Evolutionary conservation across 2,329 filamentous ascomycete species (phyloP).

Genomic region (Stemphylium beticola): DNA sequence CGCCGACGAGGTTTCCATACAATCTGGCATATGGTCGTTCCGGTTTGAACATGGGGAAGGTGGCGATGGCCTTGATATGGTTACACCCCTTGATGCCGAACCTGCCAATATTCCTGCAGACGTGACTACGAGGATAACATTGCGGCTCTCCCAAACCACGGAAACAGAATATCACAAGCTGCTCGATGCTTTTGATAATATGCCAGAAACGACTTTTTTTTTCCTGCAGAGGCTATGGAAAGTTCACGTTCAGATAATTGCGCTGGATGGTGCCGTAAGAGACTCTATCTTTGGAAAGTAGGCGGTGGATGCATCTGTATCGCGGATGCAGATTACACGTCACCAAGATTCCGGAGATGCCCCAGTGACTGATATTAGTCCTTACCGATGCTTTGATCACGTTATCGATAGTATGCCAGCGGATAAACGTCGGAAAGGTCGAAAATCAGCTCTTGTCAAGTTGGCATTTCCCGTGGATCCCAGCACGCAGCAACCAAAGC

Average conservation of each 20-base stretch:
- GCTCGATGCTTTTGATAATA: slow-evolving; percentile 4
- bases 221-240: slow-evolving; percentile 18
- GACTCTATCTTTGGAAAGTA: background rate
- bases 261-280: background rate
- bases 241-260: slow-evolving; percentile 7
- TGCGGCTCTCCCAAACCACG: slow-evolving; percentile 10
- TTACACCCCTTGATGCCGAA: slow-evolving; percentile 50
- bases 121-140: slow-evolving; percentile 25
- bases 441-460: slow-evolving; percentile 10
- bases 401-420: slow-evolving; percentile 11
- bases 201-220: slow-evolving; percentile 21
- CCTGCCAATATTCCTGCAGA: slow-evolving; percentile 5
- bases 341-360: background rate
- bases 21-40: slow-evolving; percentile 50
- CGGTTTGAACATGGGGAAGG: slow-evolving; percentile 43
- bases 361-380: background rate
- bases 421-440: slow-evolving; percentile 16
- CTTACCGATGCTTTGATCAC: background rate
- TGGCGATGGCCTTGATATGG: slow-evolving; percentile 60
- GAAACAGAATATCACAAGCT: slow-evolving; percentile 8
- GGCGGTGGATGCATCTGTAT: background rate
- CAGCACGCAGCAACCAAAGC: slow-evolving; percentile 17
- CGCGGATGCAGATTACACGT: background rate
- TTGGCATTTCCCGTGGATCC: slow-evolving; percentile 31
- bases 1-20: slow-evolving; percentile 47